A percentile compares a stretch with the other conserved stretches of the same genome.
Evolutionary conservation across 108 stramenopile genomes (phyloP).

Genomic region (Parietichytrium sp.): DNA sequence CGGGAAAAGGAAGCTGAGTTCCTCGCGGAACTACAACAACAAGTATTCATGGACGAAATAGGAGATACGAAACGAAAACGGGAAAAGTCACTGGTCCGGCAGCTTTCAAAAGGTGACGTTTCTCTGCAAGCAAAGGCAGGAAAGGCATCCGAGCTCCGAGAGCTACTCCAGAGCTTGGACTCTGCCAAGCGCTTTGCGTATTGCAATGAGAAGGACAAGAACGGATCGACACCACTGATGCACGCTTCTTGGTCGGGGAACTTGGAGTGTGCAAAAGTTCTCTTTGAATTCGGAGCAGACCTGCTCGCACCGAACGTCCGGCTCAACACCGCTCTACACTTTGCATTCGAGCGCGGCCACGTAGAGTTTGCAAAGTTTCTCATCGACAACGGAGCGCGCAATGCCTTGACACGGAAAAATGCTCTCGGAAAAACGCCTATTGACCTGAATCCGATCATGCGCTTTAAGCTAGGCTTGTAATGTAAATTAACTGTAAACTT

Average conservation of each 20-base stretch:
- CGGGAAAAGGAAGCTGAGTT: too few species aligned
- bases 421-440: constrained; percentile 20
- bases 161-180: too few species aligned
- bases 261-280: not conserved
- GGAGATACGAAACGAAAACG: too few species aligned
- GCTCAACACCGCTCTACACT: constrained; percentile 24
- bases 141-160: too few species aligned
- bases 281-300: constrained; percentile 13
- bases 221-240: constrained; percentile 35
- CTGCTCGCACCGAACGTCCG: not conserved
- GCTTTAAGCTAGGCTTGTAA: not conserved
- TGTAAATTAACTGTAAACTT: not conserved
- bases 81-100: too few species aligned
- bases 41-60: too few species aligned
- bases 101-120: too few species aligned
- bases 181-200: too few species aligned
- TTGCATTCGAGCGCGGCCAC: constrained; percentile 33
- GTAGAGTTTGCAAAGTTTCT: not conserved
- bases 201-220: constrained; percentile 21
- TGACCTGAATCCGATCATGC: constrained; percentile 19
- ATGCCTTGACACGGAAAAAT: not conserved
- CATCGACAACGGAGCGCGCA: not conserved
- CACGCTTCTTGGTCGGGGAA: constrained; percentile 14
- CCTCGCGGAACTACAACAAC: too few species aligned
- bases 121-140: too few species aligned